Percentiles rank a stretch among this genome's conserved stretches.
Evolutionary conservation across 495 filamentous ascomycete species (phyloP).

Genomic region (Haplographium delicatum): DNA sequence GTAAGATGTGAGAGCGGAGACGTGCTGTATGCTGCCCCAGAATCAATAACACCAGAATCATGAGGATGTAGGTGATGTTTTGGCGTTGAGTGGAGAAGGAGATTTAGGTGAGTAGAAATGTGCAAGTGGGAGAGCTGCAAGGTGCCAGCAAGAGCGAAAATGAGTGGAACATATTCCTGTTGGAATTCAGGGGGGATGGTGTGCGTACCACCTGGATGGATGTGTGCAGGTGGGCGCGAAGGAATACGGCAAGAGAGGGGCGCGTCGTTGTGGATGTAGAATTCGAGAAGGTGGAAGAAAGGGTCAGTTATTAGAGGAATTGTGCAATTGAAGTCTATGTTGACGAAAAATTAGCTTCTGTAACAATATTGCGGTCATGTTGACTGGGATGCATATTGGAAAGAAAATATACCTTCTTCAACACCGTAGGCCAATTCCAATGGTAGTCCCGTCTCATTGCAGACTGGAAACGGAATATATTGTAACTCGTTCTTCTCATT

Average conservation of each 20-base stretch:
- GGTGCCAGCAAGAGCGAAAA: conserved; percentile 83
- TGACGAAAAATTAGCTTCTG: too few relatives aligned
- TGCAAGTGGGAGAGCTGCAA: conserved; percentile 88
- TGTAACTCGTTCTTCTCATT: conserved; percentile 75
- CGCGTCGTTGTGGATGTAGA: conserved; percentile 96
- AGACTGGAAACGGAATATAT: conserved; percentile 88
- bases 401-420: conserved; percentile 36
- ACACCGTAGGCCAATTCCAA: conserved; percentile 83
- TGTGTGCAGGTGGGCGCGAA: conserved; percentile 54
- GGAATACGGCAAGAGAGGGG: conserved; percentile 91
- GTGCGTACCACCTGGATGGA: background rate
- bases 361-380: too few relatives aligned
- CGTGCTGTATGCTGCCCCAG: conserved; percentile 79
- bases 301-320: conserved; percentile 77
- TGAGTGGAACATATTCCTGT: conserved; percentile 56
- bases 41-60: conserved; percentile 69
- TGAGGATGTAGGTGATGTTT: conserved; percentile 48
- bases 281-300: conserved; percentile 96
- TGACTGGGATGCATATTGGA: too few relatives aligned
- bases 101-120: conserved; percentile 82
- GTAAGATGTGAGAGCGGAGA: conserved; percentile 59
- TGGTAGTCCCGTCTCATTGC: conserved; percentile 81
- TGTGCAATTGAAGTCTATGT: conserved; percentile 80
- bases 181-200: conserved; percentile 12
- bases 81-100: conserved; percentile 69